phyloP scores from a whole-genome alignment of 495 filamentous ascomycete species.

The Aspergillus leporis region DNA sequence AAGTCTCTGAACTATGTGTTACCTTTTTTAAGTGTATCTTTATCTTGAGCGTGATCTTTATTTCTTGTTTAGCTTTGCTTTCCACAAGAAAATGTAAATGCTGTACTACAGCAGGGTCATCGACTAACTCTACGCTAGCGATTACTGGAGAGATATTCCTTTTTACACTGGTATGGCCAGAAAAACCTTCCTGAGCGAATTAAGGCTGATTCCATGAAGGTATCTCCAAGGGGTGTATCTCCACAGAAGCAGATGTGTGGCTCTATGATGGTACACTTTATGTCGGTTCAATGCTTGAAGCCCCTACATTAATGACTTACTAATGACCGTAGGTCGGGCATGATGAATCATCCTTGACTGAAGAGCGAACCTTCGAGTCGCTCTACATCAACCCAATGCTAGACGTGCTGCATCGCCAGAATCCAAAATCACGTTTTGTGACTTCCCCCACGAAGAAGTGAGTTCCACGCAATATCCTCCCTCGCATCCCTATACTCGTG shows the following conservation, averaged over 20 bases:
- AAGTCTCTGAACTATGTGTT: too few relatives aligned
- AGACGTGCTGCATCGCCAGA: slow-evolving; percentile 52
- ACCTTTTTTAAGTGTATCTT: too few relatives aligned
- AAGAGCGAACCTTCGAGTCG: slow-evolving; percentile 51
- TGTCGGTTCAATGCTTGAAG: slow-evolving; percentile 24
- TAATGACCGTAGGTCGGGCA: slow-evolving; percentile 51
- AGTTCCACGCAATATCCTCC: slow-evolving; percentile 5
- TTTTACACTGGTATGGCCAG: slow-evolving; percentile 49
- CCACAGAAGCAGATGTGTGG: slow-evolving; percentile 89
- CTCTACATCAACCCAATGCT: slow-evolving; percentile 61
- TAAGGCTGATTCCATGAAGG: slow-evolving; percentile 20
- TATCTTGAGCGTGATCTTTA: too few relatives aligned
- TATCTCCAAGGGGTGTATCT: slow-evolving; percentile 61
- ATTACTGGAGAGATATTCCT: slow-evolving; percentile 50
- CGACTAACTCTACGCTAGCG: slow-evolving; percentile 27
- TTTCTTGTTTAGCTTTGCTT: neutral
- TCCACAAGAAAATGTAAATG: neutral
- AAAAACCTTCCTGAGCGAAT: neutral
- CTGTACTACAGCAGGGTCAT: neutral
- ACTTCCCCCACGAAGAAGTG: slow-evolving; percentile 42
- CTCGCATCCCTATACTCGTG: neutral
- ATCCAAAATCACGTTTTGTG: slow-evolving; percentile 40
- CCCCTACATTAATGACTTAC: neutral
- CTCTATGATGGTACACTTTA: slow-evolving; percentile 67
- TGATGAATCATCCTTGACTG: slow-evolving; percentile 47